Evolutionary conservation across 768 basidiomycete genomes (phyloP), one percentile per base, ranked within the genome.

Genomic region (Ramaria sp.): DNA sequence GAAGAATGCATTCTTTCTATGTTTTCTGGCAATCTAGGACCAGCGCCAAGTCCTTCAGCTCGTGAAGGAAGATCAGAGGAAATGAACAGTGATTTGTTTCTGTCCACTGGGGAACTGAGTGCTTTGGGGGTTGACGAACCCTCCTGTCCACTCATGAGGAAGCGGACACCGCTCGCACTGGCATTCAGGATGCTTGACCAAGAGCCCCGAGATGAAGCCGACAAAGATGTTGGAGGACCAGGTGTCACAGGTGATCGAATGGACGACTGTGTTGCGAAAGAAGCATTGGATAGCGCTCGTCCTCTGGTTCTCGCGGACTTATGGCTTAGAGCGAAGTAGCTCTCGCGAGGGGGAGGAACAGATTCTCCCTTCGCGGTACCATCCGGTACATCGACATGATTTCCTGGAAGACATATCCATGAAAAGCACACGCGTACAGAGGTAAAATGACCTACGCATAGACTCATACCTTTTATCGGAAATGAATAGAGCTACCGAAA

Each of bases 101-200:
- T 59, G 62, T 75, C 75, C 3, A 71, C 63, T 7, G 76, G 74
- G 19, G 71, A 75, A 41, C 67, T 68, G 17, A 76, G 69, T 11
- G 73, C 73, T 7, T 75, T 74, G 52, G 73, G 55, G 3, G 55
- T 74, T 5, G 76, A 67, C 1, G 75, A 72, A 60, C 80, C 82
- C 34, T 80, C 78, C 30, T 81, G 72, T 33, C 83, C 80, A 11
- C 74, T 73, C 61, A 89, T 81, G 58, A 90, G 79, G 56, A 88
- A 84, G 27, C 84, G 75, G 69, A 89, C 73, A 43, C 74, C 78
- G 17, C 78, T 79, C 0, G 53, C 53, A n/a, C 48, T 49, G 17
- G 85, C 71, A 59, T 81, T 84, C 66, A 88, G 86, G 11, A 91
- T 64, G 63, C 82, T 89, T 0, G 87, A 85, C 89, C 89, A 91